Evolutionary conservation across 306 rosid species (phyloP), one percentile per base, ranked within the genome.

Genomic region (Lathyrus aphaca): DNA sequence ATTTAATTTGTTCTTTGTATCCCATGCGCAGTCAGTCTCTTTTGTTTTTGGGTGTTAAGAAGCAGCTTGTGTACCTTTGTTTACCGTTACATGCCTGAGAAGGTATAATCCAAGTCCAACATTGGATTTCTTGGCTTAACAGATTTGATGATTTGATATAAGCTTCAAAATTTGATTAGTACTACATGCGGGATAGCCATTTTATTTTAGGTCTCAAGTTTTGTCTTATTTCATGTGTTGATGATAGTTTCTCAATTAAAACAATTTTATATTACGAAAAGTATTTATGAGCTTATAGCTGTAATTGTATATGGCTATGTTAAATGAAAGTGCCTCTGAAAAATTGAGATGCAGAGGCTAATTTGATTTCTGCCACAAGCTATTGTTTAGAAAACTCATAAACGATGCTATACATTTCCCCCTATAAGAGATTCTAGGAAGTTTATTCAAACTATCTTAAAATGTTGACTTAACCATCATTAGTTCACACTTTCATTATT

Each of bases 61-160:
- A 54, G 49, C 59, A 27, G 49, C 39, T 27, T 64, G 45, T 39
- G 19, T 45, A 43, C 30, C 25, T 19, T 48, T 49, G 16, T 17
- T 69, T 51, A 69, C 42, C 49, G 12, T 69, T 59, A 49, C 29
- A 29, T 68, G 54, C 37, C 18, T 76, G 54, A 61, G 43, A 76
- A 27, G 43, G 53, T 19, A 48, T 48, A 38, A 57, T 68, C 73
- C 46, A 48, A 67, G 23, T 68, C 44, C 69, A 54, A 29, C 76
- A 54, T 14, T 69, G 67, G 27, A 60, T 43, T 11, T 44, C n/a
- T 69, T 18, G 15, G 15, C 27, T 35, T 69, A 27, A 15, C n/a
- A 53, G 70, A 13, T 27, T 68, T 60, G 35, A 76, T 62, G 51
- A 69, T 14, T 14, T 65, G 32, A 21, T 70, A 21, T 63, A 44